These are phyloP conservation scores for Fonsecaea erecta DNA, from an alignment of 2,329 filamentous ascomycete species.

Conservation along the genomic window DNA sequence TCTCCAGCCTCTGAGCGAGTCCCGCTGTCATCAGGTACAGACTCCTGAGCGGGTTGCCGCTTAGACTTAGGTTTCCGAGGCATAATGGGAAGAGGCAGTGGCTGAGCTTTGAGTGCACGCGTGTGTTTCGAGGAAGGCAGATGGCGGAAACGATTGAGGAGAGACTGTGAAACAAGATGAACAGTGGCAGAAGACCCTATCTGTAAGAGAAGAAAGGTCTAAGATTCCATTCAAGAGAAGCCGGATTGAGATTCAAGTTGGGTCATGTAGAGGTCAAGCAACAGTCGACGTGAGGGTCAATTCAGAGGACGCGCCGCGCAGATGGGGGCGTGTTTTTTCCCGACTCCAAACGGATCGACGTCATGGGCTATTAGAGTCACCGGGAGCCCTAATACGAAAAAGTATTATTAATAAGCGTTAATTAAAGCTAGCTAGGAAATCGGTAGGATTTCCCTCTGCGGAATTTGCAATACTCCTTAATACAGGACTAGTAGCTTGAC, in stretches of 20 bases:
- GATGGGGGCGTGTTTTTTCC: background rate
- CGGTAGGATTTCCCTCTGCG: background rate
- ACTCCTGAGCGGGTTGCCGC: conserved; percentile 12
- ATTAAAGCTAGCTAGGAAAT: background rate
- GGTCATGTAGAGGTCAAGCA: background rate
- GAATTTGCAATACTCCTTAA: background rate
- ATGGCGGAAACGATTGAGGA: background rate
- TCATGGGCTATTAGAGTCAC: no score
- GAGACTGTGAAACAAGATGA: background rate
- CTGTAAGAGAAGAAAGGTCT: background rate
- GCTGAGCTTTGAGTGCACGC: background rate
- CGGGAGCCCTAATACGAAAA: no score
- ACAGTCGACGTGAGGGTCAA: background rate
- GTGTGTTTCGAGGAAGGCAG: background rate
- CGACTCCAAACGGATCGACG: background rate
- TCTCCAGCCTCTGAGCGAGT: conserved; percentile 43
- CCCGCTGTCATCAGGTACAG: background rate
- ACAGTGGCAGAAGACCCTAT: background rate
- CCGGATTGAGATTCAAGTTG: background rate
- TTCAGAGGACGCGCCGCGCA: background rate
- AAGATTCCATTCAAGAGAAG: background rate
- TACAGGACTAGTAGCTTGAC: background rate
- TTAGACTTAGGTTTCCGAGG: conserved; percentile 31
- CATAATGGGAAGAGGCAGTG: conserved; percentile 22
- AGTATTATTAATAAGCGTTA: background rate